Evolutionary conservation across 495 filamentous ascomycete genomes (phyloP).

Genomic region (Penicillium turbatum): DNA sequence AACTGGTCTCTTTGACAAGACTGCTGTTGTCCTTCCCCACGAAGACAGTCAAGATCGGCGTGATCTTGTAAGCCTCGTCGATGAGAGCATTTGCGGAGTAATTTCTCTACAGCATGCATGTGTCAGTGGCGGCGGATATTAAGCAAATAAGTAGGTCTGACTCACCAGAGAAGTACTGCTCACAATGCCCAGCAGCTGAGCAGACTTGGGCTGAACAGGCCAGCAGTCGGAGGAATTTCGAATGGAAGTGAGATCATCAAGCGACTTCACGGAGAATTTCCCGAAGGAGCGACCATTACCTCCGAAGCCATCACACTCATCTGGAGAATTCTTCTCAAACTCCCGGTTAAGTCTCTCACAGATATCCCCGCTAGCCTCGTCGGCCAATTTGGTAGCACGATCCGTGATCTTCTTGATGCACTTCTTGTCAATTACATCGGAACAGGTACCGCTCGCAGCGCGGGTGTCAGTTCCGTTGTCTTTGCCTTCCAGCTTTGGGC

Average conservation of each 20-base stretch:
- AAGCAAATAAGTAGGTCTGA: background rate
- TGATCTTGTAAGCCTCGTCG: background rate
- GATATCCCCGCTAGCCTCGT: background rate
- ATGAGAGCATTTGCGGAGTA: background rate
- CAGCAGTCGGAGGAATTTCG: background rate
- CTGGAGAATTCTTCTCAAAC: background rate
- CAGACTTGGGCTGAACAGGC: background rate
- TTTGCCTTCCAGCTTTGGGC: background rate
- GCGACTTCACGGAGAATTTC: background rate
- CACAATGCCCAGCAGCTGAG: background rate
- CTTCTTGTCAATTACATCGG: conserved; percentile 13
- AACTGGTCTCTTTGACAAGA: background rate
- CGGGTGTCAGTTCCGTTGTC: background rate
- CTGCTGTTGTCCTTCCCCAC: background rate
- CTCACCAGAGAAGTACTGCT: background rate
- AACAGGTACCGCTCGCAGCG: conserved; percentile 11
- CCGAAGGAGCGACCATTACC: background rate
- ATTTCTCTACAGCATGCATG: background rate
- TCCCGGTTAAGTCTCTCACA: background rate
- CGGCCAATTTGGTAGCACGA: background rate
- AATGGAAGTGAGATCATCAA: background rate
- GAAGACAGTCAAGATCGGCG: background rate
- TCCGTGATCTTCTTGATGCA: background rate
- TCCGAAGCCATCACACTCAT: background rate
- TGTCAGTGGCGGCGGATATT: background rate